phyloP scores from a whole-genome alignment of 1,284 basidiomycete species.

The Tilletia indica region DNA sequence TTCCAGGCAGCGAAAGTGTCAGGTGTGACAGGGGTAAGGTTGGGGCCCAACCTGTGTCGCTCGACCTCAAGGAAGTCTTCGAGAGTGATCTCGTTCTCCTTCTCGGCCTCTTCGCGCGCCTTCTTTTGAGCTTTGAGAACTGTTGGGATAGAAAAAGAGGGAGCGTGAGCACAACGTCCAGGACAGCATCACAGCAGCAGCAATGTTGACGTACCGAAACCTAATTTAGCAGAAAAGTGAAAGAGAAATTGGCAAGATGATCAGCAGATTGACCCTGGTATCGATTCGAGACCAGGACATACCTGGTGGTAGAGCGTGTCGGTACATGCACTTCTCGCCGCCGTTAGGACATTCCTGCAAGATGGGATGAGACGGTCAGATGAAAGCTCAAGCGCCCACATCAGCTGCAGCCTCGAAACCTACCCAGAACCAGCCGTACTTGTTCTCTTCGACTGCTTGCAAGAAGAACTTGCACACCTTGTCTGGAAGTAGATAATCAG shows the following conservation, averaged over 20 bases:
- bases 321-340: conserved; percentile 82
- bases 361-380: conserved; percentile 64
- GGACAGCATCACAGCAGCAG: not conserved
- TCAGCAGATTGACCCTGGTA: not conserved
- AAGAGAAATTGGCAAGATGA: conserved; percentile 45
- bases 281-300: conserved; percentile 59
- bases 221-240: not conserved
- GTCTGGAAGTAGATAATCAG: conserved; percentile 58
- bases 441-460: conserved; percentile 89
- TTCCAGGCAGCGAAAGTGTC: conserved; percentile 95
- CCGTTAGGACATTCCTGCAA: conserved; percentile 57
- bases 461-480: conserved; percentile 96
- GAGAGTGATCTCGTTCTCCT: conserved; percentile 76
- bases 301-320: conserved; percentile 90
- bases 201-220: conserved; percentile 3
- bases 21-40: conserved; percentile 91
- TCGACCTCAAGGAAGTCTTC: conserved; percentile 99
- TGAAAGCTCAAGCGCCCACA: not conserved
- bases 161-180: not conserved
- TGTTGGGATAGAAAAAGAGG: not conserved
- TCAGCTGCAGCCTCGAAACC: not conserved
- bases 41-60: conserved; percentile 67
- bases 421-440: conserved; percentile 91
- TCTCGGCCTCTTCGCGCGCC: conserved; percentile 68
- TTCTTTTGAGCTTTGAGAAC: conserved; percentile 80